These are phyloP conservation scores for Candida corydali DNA, from an alignment of 805 yeast genomes.

Conservation along the genomic window DNA sequence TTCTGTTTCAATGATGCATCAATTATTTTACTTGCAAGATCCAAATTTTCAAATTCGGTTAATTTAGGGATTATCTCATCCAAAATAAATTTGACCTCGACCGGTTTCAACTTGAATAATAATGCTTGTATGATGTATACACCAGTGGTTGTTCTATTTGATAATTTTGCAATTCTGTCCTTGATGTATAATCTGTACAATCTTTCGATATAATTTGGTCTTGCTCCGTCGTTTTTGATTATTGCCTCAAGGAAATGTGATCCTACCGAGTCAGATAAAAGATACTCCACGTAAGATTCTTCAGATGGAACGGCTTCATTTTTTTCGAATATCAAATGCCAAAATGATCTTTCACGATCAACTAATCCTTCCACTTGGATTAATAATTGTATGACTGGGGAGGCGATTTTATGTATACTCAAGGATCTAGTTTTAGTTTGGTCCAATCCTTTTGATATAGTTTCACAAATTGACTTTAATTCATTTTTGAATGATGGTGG, in stretches of 20 bases:
- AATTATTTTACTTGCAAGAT: conserved; percentile 61
- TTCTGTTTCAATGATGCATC: conserved; percentile 60
- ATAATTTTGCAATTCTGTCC: conserved; percentile 67
- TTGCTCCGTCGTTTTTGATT: conserved; percentile 54
- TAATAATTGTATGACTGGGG: conserved; percentile 80
- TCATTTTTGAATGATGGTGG: conserved; percentile 66
- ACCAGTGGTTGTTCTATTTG: conserved; percentile 81
- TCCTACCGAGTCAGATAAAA: conserved; percentile 86
- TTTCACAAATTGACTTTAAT: conserved; percentile 46
- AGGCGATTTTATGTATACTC: conserved; percentile 75
- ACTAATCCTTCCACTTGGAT: conserved; percentile 78
- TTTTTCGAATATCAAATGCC: conserved; percentile 58
- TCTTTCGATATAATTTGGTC: conserved; percentile 66
- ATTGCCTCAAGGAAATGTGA: conserved; percentile 83
- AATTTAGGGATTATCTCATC: conserved; percentile 66
- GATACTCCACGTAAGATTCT: conserved; percentile 77
- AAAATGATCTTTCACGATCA: conserved; percentile 66
- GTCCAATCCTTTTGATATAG: conserved; percentile 33
- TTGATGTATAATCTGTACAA: conserved; percentile 68
- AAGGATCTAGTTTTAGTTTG: conserved; percentile 54
- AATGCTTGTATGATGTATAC: conserved; percentile 73
- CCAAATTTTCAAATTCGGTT: conserved; percentile 61
- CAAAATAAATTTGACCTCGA: conserved; percentile 57
- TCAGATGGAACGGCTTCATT: conserved; percentile 55
- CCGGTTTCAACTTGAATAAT: conserved; percentile 58